Evolutionary conservation across 192 early-diverging fungal species (phyloP).

Genomic region (Backusella australiensis): DNA sequence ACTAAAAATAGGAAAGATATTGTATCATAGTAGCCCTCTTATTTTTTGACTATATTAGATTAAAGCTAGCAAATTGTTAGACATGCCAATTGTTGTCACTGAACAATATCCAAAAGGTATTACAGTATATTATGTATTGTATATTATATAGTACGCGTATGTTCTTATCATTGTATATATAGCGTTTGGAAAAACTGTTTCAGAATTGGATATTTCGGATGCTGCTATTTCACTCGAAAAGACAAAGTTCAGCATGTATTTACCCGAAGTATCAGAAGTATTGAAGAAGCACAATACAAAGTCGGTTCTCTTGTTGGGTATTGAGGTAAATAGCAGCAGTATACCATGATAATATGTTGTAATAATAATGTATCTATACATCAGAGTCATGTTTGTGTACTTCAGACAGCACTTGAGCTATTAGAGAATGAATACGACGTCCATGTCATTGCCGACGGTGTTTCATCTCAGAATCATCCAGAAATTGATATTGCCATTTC

Average conservation of each 20-base stretch:
- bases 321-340: conserved; percentile 58
- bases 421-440: conserved; percentile 75
- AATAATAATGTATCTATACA: not conserved
- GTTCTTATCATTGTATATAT: not conserved
- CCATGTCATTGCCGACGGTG: conserved; percentile 90
- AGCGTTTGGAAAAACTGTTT: conserved; percentile 74
- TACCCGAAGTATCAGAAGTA: conserved; percentile 55
- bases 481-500: conserved; percentile 84
- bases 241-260: conserved; percentile 89
- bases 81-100: conserved; percentile 86
- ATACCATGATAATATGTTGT: not conserved
- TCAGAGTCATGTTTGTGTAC: conserved; percentile 90
- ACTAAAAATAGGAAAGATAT: not conserved
- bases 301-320: conserved; percentile 85
- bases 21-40: not conserved
- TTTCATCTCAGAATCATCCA: conserved; percentile 80
- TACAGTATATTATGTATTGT: conserved; percentile 11
- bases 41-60: conserved; percentile 42
- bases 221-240: conserved; percentile 66
- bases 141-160: not conserved
- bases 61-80: conserved; percentile 66
- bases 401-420: conserved; percentile 93
- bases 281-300: conserved; percentile 51
- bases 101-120: conserved; percentile 81
- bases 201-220: conserved; percentile 69